Base-by-base conservation (phyloP, 495 filamentous ascomycete genomes). In the Tuber brumale region DNA sequence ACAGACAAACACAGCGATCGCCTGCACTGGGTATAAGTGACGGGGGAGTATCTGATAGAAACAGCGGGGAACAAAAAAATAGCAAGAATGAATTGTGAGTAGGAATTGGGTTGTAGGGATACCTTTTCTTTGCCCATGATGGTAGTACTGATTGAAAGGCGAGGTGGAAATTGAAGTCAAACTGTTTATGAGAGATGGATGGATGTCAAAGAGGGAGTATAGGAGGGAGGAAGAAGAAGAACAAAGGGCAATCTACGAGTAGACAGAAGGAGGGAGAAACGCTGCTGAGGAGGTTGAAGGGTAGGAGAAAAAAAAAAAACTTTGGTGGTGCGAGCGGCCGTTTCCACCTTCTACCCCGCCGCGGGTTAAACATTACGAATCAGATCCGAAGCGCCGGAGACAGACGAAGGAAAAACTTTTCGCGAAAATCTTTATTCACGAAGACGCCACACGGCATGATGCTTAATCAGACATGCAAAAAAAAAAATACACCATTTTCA, bases 121-220 rank as follows among this genome's bases (percentile, higher is more conserved):
- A 85, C 84, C 81, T 85, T 85, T 72, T 85, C 83, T 72, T 85
- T 85, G 70, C 83, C 82, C 84, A 85, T 85, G 51, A 75, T 83
- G 73, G 51, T 76, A 45, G 45, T 71, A n/a, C 37, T 74, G 70
- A 45, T 73, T 35, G 46, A 72, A 31, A 39, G 21, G 48, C 72
- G 69, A 46, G 46, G 27, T 19, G 16, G 51, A 39, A 45, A 44
- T 35, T 35, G 14, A 35, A 19, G 57, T 6, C 4, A 35, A 35
- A 35, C 14, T 16, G 27, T 27, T 57, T 6, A 5, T 23, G n/a
- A 27, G 51, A 23, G 35, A 72, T 57, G 31, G 61, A 14, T 72
- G 35, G 21, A 14, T 72, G 42, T 73, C 18, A 9, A 41, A 21
- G 35, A 16, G 27, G 18, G 39, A 45, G 74, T 9, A 70, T 37